Conservation (phyloP, 2,329 filamentous ascomycete species). For the Epichloe gansuensis region DNA sequence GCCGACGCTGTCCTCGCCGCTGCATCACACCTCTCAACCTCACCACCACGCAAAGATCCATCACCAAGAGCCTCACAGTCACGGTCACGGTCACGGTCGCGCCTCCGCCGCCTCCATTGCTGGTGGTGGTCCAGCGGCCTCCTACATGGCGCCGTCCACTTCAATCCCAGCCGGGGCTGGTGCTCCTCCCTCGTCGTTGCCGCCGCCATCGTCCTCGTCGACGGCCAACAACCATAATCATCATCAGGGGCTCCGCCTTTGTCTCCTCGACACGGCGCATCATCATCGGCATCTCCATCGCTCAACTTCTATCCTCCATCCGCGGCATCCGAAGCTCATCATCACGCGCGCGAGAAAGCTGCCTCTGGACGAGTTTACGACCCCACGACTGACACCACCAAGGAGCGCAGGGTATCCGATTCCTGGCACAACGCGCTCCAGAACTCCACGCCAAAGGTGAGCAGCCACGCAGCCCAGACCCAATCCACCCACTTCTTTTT, state of each 20-base stretch:
- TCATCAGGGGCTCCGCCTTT: slow-evolving; percentile 19
- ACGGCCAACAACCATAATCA: slow-evolving; percentile 10
- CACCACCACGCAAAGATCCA: slow-evolving; percentile 3
- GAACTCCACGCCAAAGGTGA: slow-evolving; percentile 36
- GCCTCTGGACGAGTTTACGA: slow-evolving; percentile 39
- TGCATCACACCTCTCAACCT: slow-evolving; percentile 1
- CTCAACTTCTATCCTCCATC: slow-evolving; percentile 5
- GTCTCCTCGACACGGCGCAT: slow-evolving; percentile 32
- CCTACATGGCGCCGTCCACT: slow-evolving; percentile 24
- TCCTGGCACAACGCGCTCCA: slow-evolving; percentile 34
- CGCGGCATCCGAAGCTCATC: slow-evolving; percentile 10
- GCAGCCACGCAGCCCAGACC: slow-evolving; percentile 12
- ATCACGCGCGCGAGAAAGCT: slow-evolving; percentile 27
- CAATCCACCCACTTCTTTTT: slow-evolving; percentile 17
- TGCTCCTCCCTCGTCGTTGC: slow-evolving; percentile 19
- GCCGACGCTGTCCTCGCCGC: slow-evolving; percentile 13
- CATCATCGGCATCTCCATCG: slow-evolving; percentile 15
- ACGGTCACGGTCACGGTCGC: slow-evolving; percentile 15
- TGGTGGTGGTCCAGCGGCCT: not conserved
- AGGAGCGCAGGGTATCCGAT: slow-evolving; percentile 35
- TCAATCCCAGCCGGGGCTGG: slow-evolving; percentile 16
- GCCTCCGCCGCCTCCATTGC: slow-evolving; percentile 4
- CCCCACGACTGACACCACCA: slow-evolving; percentile 37
- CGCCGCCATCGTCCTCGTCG: slow-evolving; percentile 15
- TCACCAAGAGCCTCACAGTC: slow-evolving; percentile 9